Conservation (phyloP, 1,284 basidiomycete genomes). For the Boletus mariae region DNA sequence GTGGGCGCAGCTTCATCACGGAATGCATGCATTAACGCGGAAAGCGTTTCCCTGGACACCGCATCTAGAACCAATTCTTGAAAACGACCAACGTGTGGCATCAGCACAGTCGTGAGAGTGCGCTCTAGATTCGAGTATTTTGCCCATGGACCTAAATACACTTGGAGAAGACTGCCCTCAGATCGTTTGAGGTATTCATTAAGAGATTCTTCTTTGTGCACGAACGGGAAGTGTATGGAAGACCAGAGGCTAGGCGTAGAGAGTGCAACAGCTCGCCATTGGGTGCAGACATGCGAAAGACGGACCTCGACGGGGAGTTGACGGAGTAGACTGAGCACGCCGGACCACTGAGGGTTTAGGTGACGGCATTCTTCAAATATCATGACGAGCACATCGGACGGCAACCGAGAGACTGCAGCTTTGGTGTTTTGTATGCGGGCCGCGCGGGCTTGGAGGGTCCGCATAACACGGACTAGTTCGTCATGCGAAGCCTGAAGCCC, state of each 20-base stretch:
- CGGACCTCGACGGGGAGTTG: constrained; percentile 34
- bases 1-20: constrained; percentile 27
- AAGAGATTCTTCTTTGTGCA: constrained; percentile 30
- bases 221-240: constrained; percentile 31
- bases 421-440: constrained; percentile 31
- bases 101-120: constrained; percentile 21
- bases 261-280: constrained; percentile 33
- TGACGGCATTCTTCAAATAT: constrained; percentile 34
- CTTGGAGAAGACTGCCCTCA: constrained; percentile 27
- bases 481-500: constrained; percentile 33
- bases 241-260: constrained; percentile 32
- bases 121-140: constrained; percentile 31
- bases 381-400: constrained; percentile 30
- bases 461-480: constrained; percentile 25
- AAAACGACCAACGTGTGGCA: constrained; percentile 31
- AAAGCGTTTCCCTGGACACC: constrained; percentile 31
- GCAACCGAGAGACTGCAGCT: constrained; percentile 29
- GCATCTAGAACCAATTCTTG: constrained; percentile 30
- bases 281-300: constrained; percentile 31
- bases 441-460: constrained; percentile 28
- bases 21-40: constrained; percentile 21
- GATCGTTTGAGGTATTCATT: constrained; percentile 32
- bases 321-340: constrained; percentile 33
- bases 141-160: constrained; percentile 34
- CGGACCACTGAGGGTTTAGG: constrained; percentile 31